Evolutionary conservation across 768 basidiomycete species (phyloP), one percentile per base, ranked within the genome.

Genomic region (Russula vinacea): DNA sequence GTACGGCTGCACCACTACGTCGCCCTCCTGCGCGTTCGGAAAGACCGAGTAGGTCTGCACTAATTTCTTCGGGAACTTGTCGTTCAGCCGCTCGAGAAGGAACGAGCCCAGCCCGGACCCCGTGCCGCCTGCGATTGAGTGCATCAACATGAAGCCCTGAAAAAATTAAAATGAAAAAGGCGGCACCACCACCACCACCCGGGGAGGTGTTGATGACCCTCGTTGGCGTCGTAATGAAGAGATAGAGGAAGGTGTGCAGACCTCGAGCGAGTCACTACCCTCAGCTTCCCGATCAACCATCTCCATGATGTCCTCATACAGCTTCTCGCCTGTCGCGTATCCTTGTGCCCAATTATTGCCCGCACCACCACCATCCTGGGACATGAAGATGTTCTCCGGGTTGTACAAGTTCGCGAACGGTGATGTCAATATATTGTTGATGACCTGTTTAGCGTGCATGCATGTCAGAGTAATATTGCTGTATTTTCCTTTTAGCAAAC

Each of bases 31-130:
- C 13, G 89, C 85, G 69, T 96, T 94, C 2, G 97, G 97, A 69
- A 99, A 99, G 61, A 99, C 96, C 50, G 95, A 98, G 75, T 99
- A 98, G 6, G 97, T 99, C 73, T 99, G 97, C 51, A 98, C 95
- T 62, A 98, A 84, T 75, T 99, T 99, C 79, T 99, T 99, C 0
- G 97, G 97, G 73, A 98, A 99, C 72, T 90, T 91, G 77, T 99
- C 97, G 76, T 95, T 96, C 49, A 98, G 78, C 32, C 97, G 86
- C 77, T 98, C 97, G 59, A 99, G 86, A 19, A 98, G 79, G 78
- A 93, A 98, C n/a, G 97, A 99, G 39, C 97, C 97, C 5, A 99
- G 85, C 1, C 97, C 97, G 0, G 97, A 98, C 22, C 97, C 97
- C 3, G 97, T 99, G 9, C 97, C 97, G 42, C 97, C 97, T 40